Evolutionary conservation across 129 eudicot species (phyloP).

Genomic region (Mikania micrantha): DNA sequence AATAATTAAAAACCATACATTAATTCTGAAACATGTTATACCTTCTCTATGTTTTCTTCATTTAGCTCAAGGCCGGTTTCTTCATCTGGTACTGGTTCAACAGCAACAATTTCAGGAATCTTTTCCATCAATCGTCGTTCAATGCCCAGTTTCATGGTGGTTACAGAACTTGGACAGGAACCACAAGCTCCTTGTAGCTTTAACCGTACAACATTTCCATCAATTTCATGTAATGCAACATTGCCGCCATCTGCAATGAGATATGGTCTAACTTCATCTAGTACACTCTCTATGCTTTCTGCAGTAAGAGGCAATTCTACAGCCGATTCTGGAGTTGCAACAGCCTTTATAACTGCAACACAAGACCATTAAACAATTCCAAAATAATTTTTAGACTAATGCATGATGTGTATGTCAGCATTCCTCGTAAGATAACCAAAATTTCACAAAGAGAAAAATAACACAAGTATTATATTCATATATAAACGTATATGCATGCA

Average conservation of each 20-base stretch:
- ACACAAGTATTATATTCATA: background rate
- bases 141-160: constrained; percentile 90
- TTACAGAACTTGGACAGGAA: constrained; percentile 83
- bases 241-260: constrained; percentile 92
- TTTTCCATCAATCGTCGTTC: constrained; percentile 90
- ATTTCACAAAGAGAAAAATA: background rate
- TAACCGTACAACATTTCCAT: constrained; percentile 73
- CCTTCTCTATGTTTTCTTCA: constrained; percentile 93
- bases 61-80: constrained; percentile 87
- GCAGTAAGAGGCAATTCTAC: constrained; percentile 78
- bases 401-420: background rate
- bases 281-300: constrained; percentile 73
- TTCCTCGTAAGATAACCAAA: background rate
- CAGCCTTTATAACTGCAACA: constrained; percentile 64
- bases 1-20: background rate
- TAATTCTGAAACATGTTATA: constrained; percentile 9
- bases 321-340: constrained; percentile 65
- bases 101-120: constrained; percentile 81
- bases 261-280: constrained; percentile 86
- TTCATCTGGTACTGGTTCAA: constrained; percentile 66
- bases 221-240: constrained; percentile 87
- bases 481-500: background rate
- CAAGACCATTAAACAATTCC: background rate
- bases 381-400: background rate
- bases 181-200: constrained; percentile 98